phyloP scores from a whole-genome alignment of 768 basidiomycete genomes.

The Tylopilus felleus region DNA sequence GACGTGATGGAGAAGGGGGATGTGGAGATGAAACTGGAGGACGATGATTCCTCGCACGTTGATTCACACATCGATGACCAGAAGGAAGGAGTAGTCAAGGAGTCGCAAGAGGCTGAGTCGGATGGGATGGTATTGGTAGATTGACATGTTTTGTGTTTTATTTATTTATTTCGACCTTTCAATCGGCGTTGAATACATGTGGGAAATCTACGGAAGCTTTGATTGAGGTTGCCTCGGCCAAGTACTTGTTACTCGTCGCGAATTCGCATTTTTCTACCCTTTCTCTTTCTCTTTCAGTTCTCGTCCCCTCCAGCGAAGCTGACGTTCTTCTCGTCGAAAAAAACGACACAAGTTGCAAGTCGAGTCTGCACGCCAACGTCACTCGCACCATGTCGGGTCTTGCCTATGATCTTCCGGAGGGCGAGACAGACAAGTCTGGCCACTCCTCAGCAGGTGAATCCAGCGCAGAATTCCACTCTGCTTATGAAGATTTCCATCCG shows the following conservation, averaged over 20 bases:
- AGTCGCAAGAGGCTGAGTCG: constrained; percentile 1
- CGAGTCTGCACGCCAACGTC: background rate
- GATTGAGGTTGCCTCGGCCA: background rate
- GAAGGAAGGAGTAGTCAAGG: too few relatives aligned
- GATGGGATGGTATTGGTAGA: constrained; percentile 18
- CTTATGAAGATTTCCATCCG: constrained; percentile 2
- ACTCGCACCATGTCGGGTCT: constrained; percentile 27
- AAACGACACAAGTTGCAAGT: background rate
- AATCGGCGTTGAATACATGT: background rate
- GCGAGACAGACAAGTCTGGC: constrained; percentile 4
- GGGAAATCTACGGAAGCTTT: constrained; percentile 14
- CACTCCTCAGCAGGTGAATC: constrained; percentile 5
- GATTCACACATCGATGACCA: constrained; percentile 2
- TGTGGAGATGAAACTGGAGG: constrained; percentile 32
- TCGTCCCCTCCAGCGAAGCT: background rate
- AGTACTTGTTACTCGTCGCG: background rate
- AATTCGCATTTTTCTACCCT: background rate
- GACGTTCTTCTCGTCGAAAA: background rate
- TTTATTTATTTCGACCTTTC: too few relatives aligned
- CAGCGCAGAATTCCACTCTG: constrained; percentile 1
- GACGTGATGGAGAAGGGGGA: constrained; percentile 13
- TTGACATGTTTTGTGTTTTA: constrained; percentile 6
- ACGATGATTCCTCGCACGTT: constrained; percentile 6
- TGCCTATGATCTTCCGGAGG: constrained; percentile 28
- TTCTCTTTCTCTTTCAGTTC: background rate